Evolutionary conservation across 257 asterid species (phyloP), one percentile per base, ranked within the genome.

Genomic region (Paulownia fortunei): DNA sequence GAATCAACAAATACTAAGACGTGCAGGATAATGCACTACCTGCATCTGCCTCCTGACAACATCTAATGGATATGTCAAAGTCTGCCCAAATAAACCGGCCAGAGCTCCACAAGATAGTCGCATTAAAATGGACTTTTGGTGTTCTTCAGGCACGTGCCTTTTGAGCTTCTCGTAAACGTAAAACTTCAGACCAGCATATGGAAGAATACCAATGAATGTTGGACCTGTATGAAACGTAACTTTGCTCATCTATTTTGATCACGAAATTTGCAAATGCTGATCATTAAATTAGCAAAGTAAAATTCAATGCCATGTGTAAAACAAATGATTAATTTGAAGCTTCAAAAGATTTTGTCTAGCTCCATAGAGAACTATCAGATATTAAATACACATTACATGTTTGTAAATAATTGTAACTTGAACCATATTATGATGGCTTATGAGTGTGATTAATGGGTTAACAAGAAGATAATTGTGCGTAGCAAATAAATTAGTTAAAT

Each of bases 11-110:
- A 42, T 26, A 13, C 30, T 27, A 18, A 59, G 49, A 2, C 4
- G 18, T 1, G 26, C 5, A 47, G 39, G 1, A 23, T 6, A 16
- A 60, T n/a, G 12, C 8, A 6, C 54, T 78, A 95, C 99, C 99
- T 95, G 99, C 98, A 96, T 96, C 86, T 96, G 99, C 78, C 98
- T 86, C 82, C 99, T 79, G 58, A 96, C 93, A 76, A 96, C 99
- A 82, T 96, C 99, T 82, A 96, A 87, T 0, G 99, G 99, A 79
- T 93, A 96, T 0, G 99, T 96, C 59, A 96, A 72, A 59, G 99
- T 96, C 88, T 96, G 99, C 18, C 99, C 99, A 52, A 96, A 87
- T 83, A 95, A 84, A 81, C 99, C 99, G 37, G 98, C 99, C 54
- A 95, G 59, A 77, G 98, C 99, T 80, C 99, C 99, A 82, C 99